phyloP scores from a whole-genome alignment of 495 filamentous ascomycete species.

The Neurospora discreta region DNA sequence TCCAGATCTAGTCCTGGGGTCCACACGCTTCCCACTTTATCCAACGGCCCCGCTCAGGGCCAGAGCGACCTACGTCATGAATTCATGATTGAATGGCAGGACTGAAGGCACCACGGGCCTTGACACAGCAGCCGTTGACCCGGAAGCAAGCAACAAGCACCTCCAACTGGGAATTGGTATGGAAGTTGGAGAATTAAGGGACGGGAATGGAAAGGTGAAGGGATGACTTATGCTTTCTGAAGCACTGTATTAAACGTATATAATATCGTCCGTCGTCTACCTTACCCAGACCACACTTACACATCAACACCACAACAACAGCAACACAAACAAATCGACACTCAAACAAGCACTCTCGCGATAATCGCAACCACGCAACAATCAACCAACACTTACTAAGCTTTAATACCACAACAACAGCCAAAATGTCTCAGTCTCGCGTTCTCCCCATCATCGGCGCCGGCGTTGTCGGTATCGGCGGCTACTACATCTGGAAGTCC shows the following conservation, averaged over 20 bases:
- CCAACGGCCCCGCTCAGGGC: neutral
- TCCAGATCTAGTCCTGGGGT: neutral
- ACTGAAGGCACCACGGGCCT: neutral
- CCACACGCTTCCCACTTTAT: neutral
- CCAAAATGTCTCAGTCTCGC: constrained; percentile 41
- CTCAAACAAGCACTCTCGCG: neutral
- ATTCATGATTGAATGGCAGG: neutral
- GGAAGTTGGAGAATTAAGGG: neutral
- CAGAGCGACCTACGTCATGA: neutral
- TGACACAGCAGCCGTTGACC: neutral
- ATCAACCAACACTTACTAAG: neutral
- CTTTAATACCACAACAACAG: constrained; percentile 13
- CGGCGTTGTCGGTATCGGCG: constrained; percentile 53
- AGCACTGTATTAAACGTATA: neutral
- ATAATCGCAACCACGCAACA: constrained; percentile 1
- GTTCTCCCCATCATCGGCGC: constrained; percentile 48
- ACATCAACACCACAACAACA: neutral
- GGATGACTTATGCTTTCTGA: neutral
- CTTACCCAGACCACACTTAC: neutral
- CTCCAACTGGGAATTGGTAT: neutral
- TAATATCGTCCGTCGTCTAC: neutral
- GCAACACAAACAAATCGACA: neutral
- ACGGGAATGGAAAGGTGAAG: neutral
- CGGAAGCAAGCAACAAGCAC: neutral
- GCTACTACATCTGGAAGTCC: constrained; percentile 86